Conservation (phyloP, 257 asterid genomes). For the Nicotiana otophora region DNA sequence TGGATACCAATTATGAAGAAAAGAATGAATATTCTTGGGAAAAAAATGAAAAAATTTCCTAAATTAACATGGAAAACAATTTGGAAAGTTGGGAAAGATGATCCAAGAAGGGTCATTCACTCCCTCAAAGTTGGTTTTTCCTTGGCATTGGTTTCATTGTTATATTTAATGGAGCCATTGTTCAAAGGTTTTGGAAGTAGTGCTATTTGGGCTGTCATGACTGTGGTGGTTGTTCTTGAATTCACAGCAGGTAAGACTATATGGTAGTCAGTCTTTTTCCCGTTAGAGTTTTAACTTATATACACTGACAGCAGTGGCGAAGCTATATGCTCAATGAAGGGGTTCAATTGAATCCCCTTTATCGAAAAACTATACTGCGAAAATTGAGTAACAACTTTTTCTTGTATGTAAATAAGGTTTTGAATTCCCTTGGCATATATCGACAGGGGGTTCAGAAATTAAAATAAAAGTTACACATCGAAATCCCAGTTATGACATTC, state of each 20-base stretch:
- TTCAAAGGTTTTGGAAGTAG: constrained; percentile 64
- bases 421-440: no score
- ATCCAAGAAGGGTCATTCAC: constrained; percentile 66
- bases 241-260: constrained; percentile 61
- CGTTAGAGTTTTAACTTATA: no score
- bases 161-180: constrained; percentile 79
- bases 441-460: no score
- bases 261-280: no score
- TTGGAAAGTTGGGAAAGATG: constrained; percentile 61
- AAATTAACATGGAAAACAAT: constrained; percentile 36
- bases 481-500: no score
- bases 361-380: no score
- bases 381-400: no score
- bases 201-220: constrained; percentile 98
- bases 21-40: constrained; percentile 18
- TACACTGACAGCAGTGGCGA: no score
- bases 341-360: no score
- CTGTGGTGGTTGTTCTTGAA: constrained; percentile 91
- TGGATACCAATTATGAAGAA: constrained; percentile 32
- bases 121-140: constrained; percentile 85
- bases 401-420: no score
- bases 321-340: no score
- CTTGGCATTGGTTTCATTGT: constrained; percentile 61
- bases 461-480: no score
- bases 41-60: constrained; percentile 26